phyloP scores from a whole-genome alignment of 768 basidiomycete genomes.

The Auricularia sp. region DNA sequence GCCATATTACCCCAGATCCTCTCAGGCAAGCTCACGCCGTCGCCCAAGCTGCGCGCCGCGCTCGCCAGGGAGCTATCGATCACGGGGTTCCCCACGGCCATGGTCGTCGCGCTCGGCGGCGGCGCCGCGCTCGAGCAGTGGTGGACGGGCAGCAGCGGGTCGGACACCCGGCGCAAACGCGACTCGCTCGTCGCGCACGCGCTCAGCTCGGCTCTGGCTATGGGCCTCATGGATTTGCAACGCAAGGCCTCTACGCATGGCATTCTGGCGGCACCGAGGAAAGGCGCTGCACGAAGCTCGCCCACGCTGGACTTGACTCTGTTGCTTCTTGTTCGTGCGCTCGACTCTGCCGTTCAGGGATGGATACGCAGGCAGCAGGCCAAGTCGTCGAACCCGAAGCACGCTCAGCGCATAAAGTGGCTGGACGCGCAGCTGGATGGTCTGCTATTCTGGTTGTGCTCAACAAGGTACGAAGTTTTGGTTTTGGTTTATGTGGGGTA shows the following conservation, averaged over 20 bases:
- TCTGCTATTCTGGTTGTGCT: slow-evolving; percentile 66
- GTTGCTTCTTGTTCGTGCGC: slow-evolving; percentile 56
- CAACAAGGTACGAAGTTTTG: slow-evolving; percentile 47
- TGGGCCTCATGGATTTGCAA: slow-evolving; percentile 46
- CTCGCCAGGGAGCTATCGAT: slow-evolving; percentile 47
- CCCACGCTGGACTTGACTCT: slow-evolving; percentile 62
- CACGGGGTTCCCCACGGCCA: slow-evolving; percentile 61
- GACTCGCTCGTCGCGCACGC: slow-evolving; percentile 32
- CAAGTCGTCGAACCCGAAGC: slow-evolving; percentile 3
- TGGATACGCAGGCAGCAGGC: slow-evolving; percentile 8
- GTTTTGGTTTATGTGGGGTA: slow-evolving; percentile 4
- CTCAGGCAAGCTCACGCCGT: slow-evolving; percentile 19
- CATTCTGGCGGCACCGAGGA: slow-evolving; percentile 11
- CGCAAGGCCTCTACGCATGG: slow-evolving; percentile 24
- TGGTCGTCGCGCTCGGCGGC: slow-evolving; percentile 55
- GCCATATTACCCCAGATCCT: slow-evolving; percentile 45
- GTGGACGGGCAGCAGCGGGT: slow-evolving; percentile 22
- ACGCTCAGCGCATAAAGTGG: slow-evolving; percentile 15
- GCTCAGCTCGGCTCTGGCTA: slow-evolving; percentile 45
- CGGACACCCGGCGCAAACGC: slow-evolving; percentile 3
- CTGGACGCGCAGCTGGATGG: slow-evolving; percentile 48
- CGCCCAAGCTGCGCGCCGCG: slow-evolving; percentile 24
- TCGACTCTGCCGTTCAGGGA: slow-evolving; percentile 52
- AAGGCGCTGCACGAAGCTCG: slow-evolving; percentile 23
- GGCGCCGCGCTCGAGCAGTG: slow-evolving; percentile 44